These are phyloP conservation scores for Xylariaceae sp. DNA, from an alignment of 2,329 filamentous ascomycete genomes.

Conservation along the genomic window DNA sequence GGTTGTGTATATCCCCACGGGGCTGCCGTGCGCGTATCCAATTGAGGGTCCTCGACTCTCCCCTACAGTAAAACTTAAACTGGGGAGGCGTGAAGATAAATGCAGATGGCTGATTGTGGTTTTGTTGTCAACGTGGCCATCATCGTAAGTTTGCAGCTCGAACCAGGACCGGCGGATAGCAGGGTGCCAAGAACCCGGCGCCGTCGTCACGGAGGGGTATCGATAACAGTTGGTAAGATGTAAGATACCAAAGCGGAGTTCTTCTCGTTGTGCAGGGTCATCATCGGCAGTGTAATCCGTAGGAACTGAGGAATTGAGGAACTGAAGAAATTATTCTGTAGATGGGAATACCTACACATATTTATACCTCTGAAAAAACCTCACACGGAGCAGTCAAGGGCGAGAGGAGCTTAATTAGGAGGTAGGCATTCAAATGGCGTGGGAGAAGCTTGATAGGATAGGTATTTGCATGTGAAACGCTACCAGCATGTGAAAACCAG, in stretches of 20 bases:
- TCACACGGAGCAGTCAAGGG: too few species aligned
- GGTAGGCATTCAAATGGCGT: too few species aligned
- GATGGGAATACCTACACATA: neutral
- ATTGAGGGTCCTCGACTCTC: too few species aligned
- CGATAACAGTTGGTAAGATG: neutral
- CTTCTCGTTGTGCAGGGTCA: neutral
- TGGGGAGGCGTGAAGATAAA: too few species aligned
- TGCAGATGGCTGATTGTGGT: neutral
- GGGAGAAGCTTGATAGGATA: neutral
- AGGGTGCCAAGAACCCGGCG: neutral
- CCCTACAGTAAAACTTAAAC: neutral
- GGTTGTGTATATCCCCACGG: too few species aligned
- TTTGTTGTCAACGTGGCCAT: constrained; percentile 10
- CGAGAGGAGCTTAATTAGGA: too few species aligned
- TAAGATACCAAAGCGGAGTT: neutral
- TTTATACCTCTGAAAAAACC: too few species aligned
- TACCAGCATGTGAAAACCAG: neutral
- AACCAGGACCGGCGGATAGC: constrained; percentile 1
- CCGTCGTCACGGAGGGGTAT: neutral
- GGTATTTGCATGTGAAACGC: neutral
- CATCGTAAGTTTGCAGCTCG: constrained; percentile 1
- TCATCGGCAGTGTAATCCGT: too few species aligned
- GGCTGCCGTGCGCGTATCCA: too few species aligned
- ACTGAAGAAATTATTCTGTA: too few species aligned
- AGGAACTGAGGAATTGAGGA: too few species aligned